Percentiles rank a stretch among this genome's conserved stretches.
Evolutionary conservation across 2,329 filamentous ascomycete species (phyloP).

Genomic region (Pseudogymnoascus verrucosus): DNA sequence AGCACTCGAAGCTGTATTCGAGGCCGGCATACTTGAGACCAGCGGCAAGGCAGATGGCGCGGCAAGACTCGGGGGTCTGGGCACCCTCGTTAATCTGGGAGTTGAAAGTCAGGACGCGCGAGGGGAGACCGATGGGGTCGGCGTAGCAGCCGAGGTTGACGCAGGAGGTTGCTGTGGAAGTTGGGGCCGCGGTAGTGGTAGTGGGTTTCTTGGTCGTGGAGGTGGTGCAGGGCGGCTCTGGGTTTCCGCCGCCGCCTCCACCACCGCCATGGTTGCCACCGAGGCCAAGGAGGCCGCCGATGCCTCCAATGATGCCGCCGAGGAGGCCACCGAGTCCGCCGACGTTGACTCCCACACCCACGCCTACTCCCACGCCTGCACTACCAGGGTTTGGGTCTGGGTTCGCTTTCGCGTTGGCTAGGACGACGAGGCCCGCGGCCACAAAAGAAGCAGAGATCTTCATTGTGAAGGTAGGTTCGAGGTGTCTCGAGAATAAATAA

Average conservation of each 20-base stretch:
- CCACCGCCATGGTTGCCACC: not conserved
- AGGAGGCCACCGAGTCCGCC: not conserved
- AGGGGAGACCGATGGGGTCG: constrained; percentile 16
- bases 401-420: not conserved
- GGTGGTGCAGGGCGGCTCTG: not conserved
- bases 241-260: not conserved
- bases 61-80: constrained; percentile 35
- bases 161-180: constrained; percentile 21
- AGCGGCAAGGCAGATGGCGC: constrained; percentile 38
- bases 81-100: not conserved
- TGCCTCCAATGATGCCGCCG: not conserved
- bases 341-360: not conserved
- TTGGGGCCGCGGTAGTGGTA: constrained; percentile 14
- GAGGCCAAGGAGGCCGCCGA: not conserved
- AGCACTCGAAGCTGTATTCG: constrained; percentile 18
- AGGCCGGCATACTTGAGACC: constrained; percentile 32
- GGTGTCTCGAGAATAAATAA: not conserved
- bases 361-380: not conserved
- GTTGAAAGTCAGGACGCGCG: constrained; percentile 4
- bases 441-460: constrained; percentile 3
- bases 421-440: not conserved
- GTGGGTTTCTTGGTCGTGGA: constrained; percentile 4
- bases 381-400: not conserved
- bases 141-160: constrained; percentile 10
- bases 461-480: not conserved